phyloP scores from a whole-genome alignment of 163 green algal genomes.

The Prototheca wickerhamii region DNA sequence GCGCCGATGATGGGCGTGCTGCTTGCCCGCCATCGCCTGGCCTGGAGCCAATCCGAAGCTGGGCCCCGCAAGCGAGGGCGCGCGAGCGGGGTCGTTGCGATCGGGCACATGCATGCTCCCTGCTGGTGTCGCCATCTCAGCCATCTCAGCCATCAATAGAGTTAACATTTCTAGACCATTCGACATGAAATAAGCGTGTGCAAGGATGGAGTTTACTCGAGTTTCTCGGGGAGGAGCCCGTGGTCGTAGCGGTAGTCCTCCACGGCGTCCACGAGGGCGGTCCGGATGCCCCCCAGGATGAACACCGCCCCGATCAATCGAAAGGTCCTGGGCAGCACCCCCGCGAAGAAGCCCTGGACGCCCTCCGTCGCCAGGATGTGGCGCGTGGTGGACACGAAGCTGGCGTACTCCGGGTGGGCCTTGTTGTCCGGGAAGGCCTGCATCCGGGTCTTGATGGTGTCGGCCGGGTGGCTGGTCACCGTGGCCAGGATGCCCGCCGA shows the following conservation, averaged over 20 bases:
- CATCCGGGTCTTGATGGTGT: conserved; percentile 79
- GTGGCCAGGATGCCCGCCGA: conserved; percentile 65
- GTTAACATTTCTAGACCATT: too few species aligned
- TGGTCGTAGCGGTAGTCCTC: conserved; percentile 10
- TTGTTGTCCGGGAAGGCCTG: conserved; percentile 37
- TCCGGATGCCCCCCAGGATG: conserved; percentile 37
- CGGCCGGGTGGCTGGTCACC: conserved; percentile 73
- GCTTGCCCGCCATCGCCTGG: too few species aligned
- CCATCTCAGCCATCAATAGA: too few species aligned
- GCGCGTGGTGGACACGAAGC: conserved; percentile 19
- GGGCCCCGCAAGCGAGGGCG: too few species aligned
- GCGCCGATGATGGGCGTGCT: too few species aligned
- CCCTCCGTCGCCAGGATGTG: conserved; percentile 33
- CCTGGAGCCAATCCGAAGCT: too few species aligned
- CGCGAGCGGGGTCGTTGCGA: too few species aligned
- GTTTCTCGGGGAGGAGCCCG: too few species aligned
- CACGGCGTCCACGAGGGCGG: conserved; percentile 22
- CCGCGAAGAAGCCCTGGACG: conserved; percentile 27
- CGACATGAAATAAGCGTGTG: too few species aligned
- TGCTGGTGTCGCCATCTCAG: too few species aligned
- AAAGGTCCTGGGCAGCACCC: conserved; percentile 27
- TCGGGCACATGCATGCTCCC: too few species aligned
- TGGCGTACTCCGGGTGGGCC: conserved; percentile 28
- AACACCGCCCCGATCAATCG: conserved; percentile 38
- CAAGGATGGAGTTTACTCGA: too few species aligned